Percentiles rank a stretch among this genome's conserved stretches.
phyloP scores from a whole-genome alignment of 257 asterid genomes.

The Scutellaria galericulata region DNA sequence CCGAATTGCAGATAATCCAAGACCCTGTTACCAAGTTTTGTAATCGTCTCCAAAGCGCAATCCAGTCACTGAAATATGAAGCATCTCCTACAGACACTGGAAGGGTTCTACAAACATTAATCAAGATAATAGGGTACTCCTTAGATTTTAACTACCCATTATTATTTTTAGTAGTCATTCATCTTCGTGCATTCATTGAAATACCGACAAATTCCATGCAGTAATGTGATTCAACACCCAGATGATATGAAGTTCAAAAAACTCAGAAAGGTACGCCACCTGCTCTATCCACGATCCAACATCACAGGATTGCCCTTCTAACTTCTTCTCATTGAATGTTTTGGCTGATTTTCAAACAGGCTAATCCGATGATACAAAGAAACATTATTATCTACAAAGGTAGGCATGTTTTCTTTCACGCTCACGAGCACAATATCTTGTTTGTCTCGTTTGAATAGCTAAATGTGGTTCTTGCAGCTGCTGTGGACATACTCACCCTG shows the following conservation, averaged over 20 bases:
- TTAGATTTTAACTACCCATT: neutral
- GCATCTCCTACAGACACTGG: constrained; percentile 50
- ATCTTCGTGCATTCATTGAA: constrained; percentile 14
- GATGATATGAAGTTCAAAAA: constrained; percentile 71
- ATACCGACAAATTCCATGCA: constrained; percentile 45
- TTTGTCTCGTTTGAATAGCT: neutral
- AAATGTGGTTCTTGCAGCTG: constrained; percentile 57
- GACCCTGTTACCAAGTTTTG: constrained; percentile 74
- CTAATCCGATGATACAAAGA: constrained; percentile 76
- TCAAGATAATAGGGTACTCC: constrained; percentile 62
- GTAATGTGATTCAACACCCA: constrained; percentile 85
- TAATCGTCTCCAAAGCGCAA: constrained; percentile 69
- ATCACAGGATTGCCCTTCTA: neutral
- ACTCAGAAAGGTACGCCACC: constrained; percentile 70
- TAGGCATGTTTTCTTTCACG: constrained; percentile 53
- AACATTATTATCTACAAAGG: constrained; percentile 65
- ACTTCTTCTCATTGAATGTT: constrained; percentile 26
- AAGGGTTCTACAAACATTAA: constrained; percentile 57
- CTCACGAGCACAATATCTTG: neutral
- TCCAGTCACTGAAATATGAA: constrained; percentile 67
- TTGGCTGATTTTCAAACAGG: constrained; percentile 54
- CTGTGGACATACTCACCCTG: constrained; percentile 62
- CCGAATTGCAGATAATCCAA: constrained; percentile 75
- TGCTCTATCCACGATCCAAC: neutral
- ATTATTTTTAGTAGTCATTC: neutral